phyloP scores from a whole-genome alignment of 75 land plant species.

The Pseudotsuga menziesii region DNA sequence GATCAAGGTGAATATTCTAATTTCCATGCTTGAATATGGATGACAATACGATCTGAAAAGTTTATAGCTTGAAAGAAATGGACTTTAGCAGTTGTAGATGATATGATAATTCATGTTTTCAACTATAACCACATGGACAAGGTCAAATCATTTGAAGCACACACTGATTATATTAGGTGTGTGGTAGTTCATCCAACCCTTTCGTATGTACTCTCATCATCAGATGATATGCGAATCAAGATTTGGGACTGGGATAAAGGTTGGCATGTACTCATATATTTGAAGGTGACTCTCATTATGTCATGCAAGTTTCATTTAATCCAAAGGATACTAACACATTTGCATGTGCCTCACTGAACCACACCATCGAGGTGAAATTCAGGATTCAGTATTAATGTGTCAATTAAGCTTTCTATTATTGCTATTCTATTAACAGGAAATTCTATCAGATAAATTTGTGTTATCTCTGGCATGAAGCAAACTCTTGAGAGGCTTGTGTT shows the following conservation, averaged over 20 bases:
- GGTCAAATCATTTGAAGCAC: conserved; percentile 24
- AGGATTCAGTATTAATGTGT: background rate
- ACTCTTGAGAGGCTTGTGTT: too few relatives aligned
- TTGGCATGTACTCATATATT: conserved; percentile 22
- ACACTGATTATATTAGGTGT: conserved; percentile 26
- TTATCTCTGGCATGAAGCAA: background rate
- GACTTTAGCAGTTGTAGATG: conserved; percentile 26
- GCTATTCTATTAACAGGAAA: background rate
- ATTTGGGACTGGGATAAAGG: conserved; percentile 31
- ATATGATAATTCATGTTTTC: conserved; percentile 21
- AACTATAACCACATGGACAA: conserved; percentile 30
- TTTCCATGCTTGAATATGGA: background rate
- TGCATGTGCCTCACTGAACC: conserved; percentile 50
- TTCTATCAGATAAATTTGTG: background rate
- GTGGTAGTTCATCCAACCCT: conserved; percentile 22
- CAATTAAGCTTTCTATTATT: background rate
- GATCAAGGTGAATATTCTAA: background rate
- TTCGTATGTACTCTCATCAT: conserved; percentile 19
- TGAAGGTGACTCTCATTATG: conserved; percentile 27
- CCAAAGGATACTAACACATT: conserved; percentile 46
- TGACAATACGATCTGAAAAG: conserved; percentile 19
- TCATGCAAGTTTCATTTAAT: conserved; percentile 21
- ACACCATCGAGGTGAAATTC: conserved; percentile 33
- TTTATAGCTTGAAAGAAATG: conserved; percentile 21
- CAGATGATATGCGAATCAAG: conserved; percentile 29